Evolutionary conservation across 1,284 basidiomycete species (phyloP).

Genomic region (Pyrrhoderma noxium): DNA sequence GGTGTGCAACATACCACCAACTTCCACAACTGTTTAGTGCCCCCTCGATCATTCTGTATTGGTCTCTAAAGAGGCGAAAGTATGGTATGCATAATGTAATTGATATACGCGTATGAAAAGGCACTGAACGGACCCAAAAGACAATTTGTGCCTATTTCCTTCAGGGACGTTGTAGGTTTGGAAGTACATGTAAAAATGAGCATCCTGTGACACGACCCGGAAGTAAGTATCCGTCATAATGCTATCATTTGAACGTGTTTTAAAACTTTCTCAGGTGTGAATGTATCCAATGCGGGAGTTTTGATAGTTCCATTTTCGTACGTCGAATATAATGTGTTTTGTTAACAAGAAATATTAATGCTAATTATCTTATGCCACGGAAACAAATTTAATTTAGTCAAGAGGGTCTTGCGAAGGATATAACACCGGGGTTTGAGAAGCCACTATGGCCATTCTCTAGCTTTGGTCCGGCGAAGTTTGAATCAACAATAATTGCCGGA

Average conservation of each 20-base stretch:
- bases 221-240: slow-evolving; percentile 23
- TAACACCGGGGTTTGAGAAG: slow-evolving; percentile 53
- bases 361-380: no score
- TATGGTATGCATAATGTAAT: no score
- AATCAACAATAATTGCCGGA: slow-evolving; percentile 60
- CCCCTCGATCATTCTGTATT: no score
- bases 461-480: slow-evolving; percentile 73
- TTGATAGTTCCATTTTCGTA: slow-evolving; percentile 35
- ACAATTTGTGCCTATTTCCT: slow-evolving; percentile 56
- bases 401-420: slow-evolving; percentile 54
- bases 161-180: slow-evolving; percentile 64
- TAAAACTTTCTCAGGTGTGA: no score
- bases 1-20: no score
- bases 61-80: no score
- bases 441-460: slow-evolving; percentile 80
- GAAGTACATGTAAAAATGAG: slow-evolving; percentile 59
- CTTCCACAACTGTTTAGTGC: no score
- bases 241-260: slow-evolving; percentile 25
- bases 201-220: slow-evolving; percentile 40
- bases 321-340: slow-evolving; percentile 18
- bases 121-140: slow-evolving; percentile 21
- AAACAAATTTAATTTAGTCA: slow-evolving; percentile 33
- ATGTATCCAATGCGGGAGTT: no score
- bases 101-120: neutral
- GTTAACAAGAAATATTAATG: neutral